phyloP scores from a whole-genome alignment of 768 basidiomycete genomes.

The Leccinum rimulosum region DNA sequence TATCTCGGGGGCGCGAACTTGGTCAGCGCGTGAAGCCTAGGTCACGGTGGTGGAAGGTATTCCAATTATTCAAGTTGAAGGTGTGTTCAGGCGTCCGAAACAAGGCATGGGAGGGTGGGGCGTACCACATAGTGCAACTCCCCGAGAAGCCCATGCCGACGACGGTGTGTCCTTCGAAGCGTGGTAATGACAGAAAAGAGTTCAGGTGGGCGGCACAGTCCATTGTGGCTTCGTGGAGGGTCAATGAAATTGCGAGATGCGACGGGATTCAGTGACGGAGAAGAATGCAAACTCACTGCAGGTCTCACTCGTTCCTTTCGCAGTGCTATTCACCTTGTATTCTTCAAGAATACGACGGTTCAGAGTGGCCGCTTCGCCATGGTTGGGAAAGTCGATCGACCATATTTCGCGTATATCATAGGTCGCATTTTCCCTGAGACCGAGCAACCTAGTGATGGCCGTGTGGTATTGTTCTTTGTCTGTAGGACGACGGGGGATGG shows the following conservation, averaged over 20 bases:
- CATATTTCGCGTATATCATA: constrained; percentile 32
- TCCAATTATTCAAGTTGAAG: not conserved
- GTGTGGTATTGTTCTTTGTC: constrained; percentile 32
- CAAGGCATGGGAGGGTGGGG: not conserved
- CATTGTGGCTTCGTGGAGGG: constrained; percentile 14
- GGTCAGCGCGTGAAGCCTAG: constrained; percentile 22
- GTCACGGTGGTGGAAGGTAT: not conserved
- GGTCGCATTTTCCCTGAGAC: constrained; percentile 4
- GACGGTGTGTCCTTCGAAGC: constrained; percentile 21
- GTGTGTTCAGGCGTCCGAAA: not conserved
- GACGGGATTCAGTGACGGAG: not conserved
- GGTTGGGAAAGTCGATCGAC: constrained; percentile 36
- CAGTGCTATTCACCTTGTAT: constrained; percentile 14
- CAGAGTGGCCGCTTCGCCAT: constrained; percentile 34
- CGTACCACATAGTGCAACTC: constrained; percentile 28
- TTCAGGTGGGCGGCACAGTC: constrained; percentile 25
- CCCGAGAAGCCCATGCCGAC: constrained; percentile 30
- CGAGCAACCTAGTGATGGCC: constrained; percentile 18
- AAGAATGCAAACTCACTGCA: constrained; percentile 21
- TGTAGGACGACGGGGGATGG: not conserved
- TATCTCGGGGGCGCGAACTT: constrained; percentile 10
- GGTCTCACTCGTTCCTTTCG: constrained; percentile 5
- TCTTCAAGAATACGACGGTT: constrained; percentile 29
- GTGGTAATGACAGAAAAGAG: constrained; percentile 25
- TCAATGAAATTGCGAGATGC: not conserved